Percentiles rank a stretch among this genome's conserved stretches.
phyloP scores from a whole-genome alignment of 2,329 filamentous ascomycete species.

The Monosporascus sp. region DNA sequence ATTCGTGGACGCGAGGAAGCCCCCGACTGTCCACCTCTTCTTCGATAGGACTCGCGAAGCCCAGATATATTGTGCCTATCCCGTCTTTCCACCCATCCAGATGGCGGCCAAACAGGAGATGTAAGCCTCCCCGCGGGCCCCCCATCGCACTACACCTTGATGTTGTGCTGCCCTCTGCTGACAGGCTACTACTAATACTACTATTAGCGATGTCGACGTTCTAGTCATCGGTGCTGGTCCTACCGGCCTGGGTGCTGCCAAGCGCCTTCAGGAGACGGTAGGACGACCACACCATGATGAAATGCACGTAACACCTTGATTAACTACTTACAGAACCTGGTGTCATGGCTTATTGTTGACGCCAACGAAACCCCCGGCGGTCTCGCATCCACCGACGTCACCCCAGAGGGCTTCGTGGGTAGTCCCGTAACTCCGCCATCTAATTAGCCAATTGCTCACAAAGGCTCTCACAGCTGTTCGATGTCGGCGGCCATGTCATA shows the following conservation, averaged over 20 bases:
- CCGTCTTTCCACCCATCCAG: no score
- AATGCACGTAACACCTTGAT: constrained; percentile 11
- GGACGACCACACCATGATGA: constrained; percentile 31
- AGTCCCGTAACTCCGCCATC: neutral
- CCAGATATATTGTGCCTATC: no score
- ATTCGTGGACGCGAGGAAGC: no score
- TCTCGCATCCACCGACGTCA: constrained; percentile 91
- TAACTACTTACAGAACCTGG: constrained; percentile 59
- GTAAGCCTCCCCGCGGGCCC: no score
- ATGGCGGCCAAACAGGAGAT: no score
- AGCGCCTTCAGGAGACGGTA: constrained; percentile 94
- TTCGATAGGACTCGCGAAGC: no score
- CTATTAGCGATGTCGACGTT: constrained; percentile 79
- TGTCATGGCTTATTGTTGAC: constrained; percentile 95
- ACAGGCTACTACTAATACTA: no score
- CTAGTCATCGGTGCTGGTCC: constrained; percentile 97
- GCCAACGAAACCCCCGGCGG: constrained; percentile 87
- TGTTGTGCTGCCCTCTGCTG: no score
- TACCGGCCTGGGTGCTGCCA: constrained; percentile 94
- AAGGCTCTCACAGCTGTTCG: constrained; percentile 68
- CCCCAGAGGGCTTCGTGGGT: constrained; percentile 95
- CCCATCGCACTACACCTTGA: no score
- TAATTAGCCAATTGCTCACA: constrained; percentile 9
- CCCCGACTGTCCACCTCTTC: no score
- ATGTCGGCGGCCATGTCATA: constrained; percentile 97